These are phyloP conservation scores for Aspergillus neoniger DNA, from an alignment of 2,329 filamentous ascomycete species.

Conservation along the genomic window DNA sequence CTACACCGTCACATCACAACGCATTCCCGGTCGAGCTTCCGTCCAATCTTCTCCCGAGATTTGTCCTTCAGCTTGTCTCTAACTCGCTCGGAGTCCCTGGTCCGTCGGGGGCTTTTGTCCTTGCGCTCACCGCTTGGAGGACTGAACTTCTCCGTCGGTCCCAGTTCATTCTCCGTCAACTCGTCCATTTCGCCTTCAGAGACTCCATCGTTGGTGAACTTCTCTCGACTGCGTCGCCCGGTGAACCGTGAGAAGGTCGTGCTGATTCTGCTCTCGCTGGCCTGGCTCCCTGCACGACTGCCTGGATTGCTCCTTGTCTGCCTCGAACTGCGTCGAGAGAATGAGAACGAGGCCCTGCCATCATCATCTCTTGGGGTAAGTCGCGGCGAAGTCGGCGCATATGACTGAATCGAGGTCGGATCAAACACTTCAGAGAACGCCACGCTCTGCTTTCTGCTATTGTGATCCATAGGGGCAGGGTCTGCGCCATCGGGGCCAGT, in stretches of 20 bases:
- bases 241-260: slow-evolving; percentile 40
- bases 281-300: slow-evolving; percentile 39
- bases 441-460: slow-evolving; percentile 30
- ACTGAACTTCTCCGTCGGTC: slow-evolving; percentile 18
- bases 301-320: slow-evolving; percentile 34
- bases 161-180: slow-evolving; percentile 24
- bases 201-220: slow-evolving; percentile 30
- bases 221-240: slow-evolving; percentile 35
- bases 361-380: slow-evolving; percentile 29
- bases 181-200: slow-evolving; percentile 33
- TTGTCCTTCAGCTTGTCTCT: slow-evolving; percentile 37
- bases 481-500: slow-evolving; percentile 30
- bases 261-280: slow-evolving; percentile 39
- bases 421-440: slow-evolving; percentile 29
- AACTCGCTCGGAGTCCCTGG: slow-evolving; percentile 23
- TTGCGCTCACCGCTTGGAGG: slow-evolving; percentile 24
- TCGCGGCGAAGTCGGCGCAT: slow-evolving; percentile 28
- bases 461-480: slow-evolving; percentile 17
- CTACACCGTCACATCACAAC: slow-evolving; percentile 39
- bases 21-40: slow-evolving; percentile 47
- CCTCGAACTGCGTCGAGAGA: slow-evolving; percentile 34
- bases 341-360: slow-evolving; percentile 24
- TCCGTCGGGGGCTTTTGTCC: slow-evolving; percentile 26
- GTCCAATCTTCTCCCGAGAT: slow-evolving; percentile 38
- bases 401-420: slow-evolving; percentile 22